phyloP scores from a whole-genome alignment of 2,329 filamentous ascomycete genomes.

The Tetracladium maxilliforme region DNA sequence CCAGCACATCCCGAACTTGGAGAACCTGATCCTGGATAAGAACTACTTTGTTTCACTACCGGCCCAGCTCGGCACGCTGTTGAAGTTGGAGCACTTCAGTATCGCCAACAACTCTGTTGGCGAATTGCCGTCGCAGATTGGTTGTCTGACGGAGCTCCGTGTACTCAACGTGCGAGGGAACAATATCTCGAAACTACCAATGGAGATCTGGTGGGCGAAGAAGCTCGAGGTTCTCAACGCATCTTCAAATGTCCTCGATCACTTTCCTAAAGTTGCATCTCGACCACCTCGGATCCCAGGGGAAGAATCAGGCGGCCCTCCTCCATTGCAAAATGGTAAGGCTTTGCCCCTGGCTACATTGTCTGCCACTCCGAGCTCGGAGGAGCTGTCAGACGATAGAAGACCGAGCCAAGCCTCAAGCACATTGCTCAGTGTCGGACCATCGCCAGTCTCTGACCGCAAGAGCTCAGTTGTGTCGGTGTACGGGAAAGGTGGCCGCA shows the following conservation, averaged over 20 bases:
- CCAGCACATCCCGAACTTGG: constrained; percentile 72
- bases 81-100: constrained; percentile 78
- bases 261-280: constrained; percentile 76
- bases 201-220: constrained; percentile 92
- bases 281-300: constrained; percentile 47
- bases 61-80: constrained; percentile 68
- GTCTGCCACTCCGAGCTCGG: constrained; percentile 54
- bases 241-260: constrained; percentile 83
- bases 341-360: constrained; percentile 5
- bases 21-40: constrained; percentile 78
- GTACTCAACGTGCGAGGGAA: constrained; percentile 86
- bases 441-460: constrained; percentile 55
- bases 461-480: constrained; percentile 79
- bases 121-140: constrained; percentile 74
- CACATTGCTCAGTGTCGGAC: constrained; percentile 59
- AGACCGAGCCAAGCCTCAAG: constrained; percentile 77
- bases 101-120: constrained; percentile 84
- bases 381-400: constrained; percentile 58
- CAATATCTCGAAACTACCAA: constrained; percentile 76
- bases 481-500: constrained; percentile 64
- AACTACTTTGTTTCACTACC: constrained; percentile 93
- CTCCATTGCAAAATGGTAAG: neutral
- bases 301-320: constrained; percentile 16
- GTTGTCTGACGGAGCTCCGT: constrained; percentile 69
- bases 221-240: constrained; percentile 86